Percentiles rank a stretch among this genome's conserved stretches.
Evolutionary conservation across 208 protist genomes (phyloP).

Genomic region (Crithidia sp.): DNA sequence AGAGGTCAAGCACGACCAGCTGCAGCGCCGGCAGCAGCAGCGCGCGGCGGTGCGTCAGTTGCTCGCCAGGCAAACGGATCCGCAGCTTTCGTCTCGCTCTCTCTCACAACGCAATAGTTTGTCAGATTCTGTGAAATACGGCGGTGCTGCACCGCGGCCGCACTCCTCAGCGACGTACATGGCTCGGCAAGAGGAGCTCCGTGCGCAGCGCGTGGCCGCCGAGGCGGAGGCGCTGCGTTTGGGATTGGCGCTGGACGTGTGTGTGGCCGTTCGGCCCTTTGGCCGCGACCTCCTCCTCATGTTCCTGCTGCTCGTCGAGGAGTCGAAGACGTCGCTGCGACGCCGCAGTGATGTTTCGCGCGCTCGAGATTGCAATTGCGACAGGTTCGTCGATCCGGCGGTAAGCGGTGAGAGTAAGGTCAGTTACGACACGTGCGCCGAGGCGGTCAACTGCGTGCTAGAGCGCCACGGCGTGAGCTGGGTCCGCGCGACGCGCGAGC

Average conservation of each 20-base stretch:
- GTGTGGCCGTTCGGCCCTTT: slow-evolving; percentile 48
- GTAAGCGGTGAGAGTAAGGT: slow-evolving; percentile 26
- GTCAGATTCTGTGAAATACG: not conserved
- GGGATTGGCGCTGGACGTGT: slow-evolving; percentile 47
- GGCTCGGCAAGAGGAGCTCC: slow-evolving; percentile 17
- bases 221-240: slow-evolving; percentile 37
- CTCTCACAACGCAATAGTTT: not conserved
- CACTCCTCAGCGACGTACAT: slow-evolving; percentile 12
- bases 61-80: slow-evolving; percentile 21
- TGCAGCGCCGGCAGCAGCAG: slow-evolving; percentile 14
- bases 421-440: slow-evolving; percentile 42
- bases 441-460: slow-evolving; percentile 70
- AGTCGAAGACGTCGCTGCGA: slow-evolving; percentile 21
- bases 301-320: slow-evolving; percentile 47
- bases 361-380: not conserved
- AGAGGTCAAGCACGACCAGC: slow-evolving; percentile 1
- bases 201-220: slow-evolving; percentile 13
- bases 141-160: not conserved
- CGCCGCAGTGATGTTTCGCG: not conserved
- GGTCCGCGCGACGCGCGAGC: slow-evolving; percentile 36
- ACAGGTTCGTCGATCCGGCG: not conserved
- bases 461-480: slow-evolving; percentile 42
- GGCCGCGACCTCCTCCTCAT: slow-evolving; percentile 55
- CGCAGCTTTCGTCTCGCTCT: not conserved
- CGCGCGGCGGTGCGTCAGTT: slow-evolving; percentile 17